Percentiles rank a stretch among this genome's conserved stretches.
These are phyloP conservation scores for Ogataea chonburiensis DNA, from an alignment of 805 yeast genomes.

Conservation along the genomic window DNA sequence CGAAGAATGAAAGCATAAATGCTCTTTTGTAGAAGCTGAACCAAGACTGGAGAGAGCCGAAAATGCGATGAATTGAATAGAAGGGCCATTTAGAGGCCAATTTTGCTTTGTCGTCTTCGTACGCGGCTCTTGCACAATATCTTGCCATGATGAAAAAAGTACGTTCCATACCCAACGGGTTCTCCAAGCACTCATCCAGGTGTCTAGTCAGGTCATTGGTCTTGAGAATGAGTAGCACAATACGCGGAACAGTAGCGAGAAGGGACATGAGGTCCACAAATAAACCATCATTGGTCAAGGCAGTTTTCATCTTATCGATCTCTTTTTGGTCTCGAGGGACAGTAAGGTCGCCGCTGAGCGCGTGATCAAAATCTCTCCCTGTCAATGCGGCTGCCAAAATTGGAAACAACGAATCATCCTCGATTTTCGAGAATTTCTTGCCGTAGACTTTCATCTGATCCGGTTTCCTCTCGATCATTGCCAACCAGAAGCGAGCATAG, in stretches of 20 bases:
- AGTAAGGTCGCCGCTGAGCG: slow-evolving; percentile 61
- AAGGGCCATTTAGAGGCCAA: slow-evolving; percentile 11
- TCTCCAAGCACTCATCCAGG: slow-evolving; percentile 77
- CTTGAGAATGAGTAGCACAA: slow-evolving; percentile 81
- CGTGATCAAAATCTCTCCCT: slow-evolving; percentile 83
- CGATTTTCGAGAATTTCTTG: slow-evolving; percentile 71
- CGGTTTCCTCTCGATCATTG: slow-evolving; percentile 70
- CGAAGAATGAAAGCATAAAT: slow-evolving; percentile 35
- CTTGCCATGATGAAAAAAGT: slow-evolving; percentile 86
- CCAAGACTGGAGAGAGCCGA: slow-evolving; percentile 33
- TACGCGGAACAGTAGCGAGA: slow-evolving; percentile 75
- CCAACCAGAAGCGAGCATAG: slow-evolving; percentile 91
- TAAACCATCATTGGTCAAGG: slow-evolving; percentile 60
- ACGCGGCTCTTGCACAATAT: slow-evolving; percentile 82
- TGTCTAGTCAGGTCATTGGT: slow-evolving; percentile 92
- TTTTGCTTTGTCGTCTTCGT: slow-evolving; percentile 48
- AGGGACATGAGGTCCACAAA: slow-evolving; percentile 76
- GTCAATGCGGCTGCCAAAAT: slow-evolving; percentile 92
- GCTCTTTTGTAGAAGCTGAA: slow-evolving; percentile 33
- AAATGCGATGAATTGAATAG: slow-evolving; percentile 26
- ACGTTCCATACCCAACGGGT: slow-evolving; percentile 83
- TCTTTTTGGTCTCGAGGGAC: slow-evolving; percentile 59
- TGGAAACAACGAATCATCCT: slow-evolving; percentile 75
- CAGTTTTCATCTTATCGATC: slow-evolving; percentile 60
- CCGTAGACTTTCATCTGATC: slow-evolving; percentile 72